These are phyloP conservation scores for Cyberlindnera mycetangii DNA, from an alignment of 805 yeast genomes.

Conservation along the genomic window DNA sequence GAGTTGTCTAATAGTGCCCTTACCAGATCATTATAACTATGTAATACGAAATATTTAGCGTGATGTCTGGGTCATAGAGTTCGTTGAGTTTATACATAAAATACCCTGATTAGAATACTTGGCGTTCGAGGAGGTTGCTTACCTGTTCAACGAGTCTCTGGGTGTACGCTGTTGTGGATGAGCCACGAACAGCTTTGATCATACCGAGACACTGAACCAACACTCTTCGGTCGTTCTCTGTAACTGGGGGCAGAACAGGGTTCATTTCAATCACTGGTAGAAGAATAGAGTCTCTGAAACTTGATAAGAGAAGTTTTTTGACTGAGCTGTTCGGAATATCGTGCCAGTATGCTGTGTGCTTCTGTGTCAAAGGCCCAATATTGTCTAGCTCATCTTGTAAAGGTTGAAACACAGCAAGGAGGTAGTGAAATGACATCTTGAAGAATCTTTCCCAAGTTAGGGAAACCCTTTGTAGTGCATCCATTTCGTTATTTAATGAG, in stretches of 20 bases:
- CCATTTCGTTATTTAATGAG: not conserved
- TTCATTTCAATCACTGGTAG: constrained; percentile 49
- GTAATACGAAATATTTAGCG: not conserved
- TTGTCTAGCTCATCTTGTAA: constrained; percentile 45
- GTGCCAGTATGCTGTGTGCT: constrained; percentile 28
- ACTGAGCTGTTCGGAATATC: constrained; percentile 29
- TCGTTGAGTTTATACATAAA: not conserved
- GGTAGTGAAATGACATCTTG: constrained; percentile 50
- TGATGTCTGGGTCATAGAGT: not conserved
- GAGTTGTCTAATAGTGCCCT: not conserved
- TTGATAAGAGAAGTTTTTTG: constrained; percentile 38
- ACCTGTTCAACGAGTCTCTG: constrained; percentile 56
- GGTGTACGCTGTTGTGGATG: constrained; percentile 48
- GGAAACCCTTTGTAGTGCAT: constrained; percentile 4
- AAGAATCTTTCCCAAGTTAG: constrained; percentile 56
- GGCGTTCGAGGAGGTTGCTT: constrained; percentile 17
- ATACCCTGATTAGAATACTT: not conserved
- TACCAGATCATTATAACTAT: not conserved
- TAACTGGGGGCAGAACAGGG: constrained; percentile 32
- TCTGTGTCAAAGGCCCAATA: constrained; percentile 26
- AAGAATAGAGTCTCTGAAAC: constrained; percentile 52
- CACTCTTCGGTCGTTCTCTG: constrained; percentile 32
- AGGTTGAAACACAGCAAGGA: constrained; percentile 62
- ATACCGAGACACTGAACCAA: constrained; percentile 63
- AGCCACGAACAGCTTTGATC: constrained; percentile 39